These are phyloP conservation scores for Rheum nobile DNA, from an alignment of 148 eudicot genomes.

Conservation along the genomic window DNA sequence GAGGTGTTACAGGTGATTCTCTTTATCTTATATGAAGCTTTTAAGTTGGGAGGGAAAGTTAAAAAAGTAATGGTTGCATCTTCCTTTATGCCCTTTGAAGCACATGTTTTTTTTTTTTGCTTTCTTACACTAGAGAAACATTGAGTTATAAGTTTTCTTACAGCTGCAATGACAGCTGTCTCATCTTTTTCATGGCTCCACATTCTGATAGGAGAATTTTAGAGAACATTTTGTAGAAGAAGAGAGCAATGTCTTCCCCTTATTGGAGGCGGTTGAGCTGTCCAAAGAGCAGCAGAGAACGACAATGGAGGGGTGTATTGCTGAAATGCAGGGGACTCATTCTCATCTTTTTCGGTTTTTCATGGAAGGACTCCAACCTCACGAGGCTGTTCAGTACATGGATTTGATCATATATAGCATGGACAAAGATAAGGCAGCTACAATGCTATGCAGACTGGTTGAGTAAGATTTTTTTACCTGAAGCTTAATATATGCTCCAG, in stretches of 20 bases:
- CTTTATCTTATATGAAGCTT: neutral
- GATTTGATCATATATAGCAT: slow-evolving; percentile 43
- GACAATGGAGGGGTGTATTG: slow-evolving; percentile 47
- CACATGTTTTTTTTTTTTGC: slow-evolving; percentile 3
- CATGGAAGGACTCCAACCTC: slow-evolving; percentile 70
- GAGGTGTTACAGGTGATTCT: slow-evolving; percentile 45
- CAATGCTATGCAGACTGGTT: slow-evolving; percentile 45
- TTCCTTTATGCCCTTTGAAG: neutral
- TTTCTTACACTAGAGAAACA: neutral
- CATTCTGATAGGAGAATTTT: slow-evolving; percentile 39
- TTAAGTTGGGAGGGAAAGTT: neutral
- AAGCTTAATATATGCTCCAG: neutral
- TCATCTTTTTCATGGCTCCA: slow-evolving; percentile 4
- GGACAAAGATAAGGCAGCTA: slow-evolving; percentile 29
- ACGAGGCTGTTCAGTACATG: slow-evolving; percentile 63
- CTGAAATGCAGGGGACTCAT: slow-evolving; percentile 73
- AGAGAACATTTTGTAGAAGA: slow-evolving; percentile 77
- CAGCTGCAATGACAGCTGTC: neutral
- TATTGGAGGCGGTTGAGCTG: slow-evolving; percentile 68
- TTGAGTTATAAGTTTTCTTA: neutral
- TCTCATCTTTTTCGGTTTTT: slow-evolving; percentile 66
- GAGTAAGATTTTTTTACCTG: slow-evolving; percentile 24
- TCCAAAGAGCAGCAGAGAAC: slow-evolving; percentile 41
- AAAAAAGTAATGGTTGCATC: neutral
- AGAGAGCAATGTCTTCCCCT: slow-evolving; percentile 57